Base-by-base conservation (phyloP, 75 land plant genomes). In the Cryptomeria japonica region DNA sequence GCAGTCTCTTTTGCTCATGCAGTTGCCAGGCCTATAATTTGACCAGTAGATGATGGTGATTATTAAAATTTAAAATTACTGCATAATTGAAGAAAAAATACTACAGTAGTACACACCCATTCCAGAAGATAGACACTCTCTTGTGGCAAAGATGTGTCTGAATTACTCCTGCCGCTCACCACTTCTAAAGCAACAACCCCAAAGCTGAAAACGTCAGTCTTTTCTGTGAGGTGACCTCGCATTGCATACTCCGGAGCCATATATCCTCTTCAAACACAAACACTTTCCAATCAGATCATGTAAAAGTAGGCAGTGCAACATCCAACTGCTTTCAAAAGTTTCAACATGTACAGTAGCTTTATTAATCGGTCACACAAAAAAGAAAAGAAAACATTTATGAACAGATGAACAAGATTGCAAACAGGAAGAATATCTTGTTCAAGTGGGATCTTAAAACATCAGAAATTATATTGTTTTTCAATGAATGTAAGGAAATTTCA, bases 161-260 rank as follows among this genome's bases (percentile, higher is more conserved):
- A 34, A 51, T 92, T 93, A 16, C 87, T 86, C 83, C 94, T 89
- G 18, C 96, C 96, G 84, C 92, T 88, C 15, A 95, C 58, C 47
- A 93, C 84, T 84, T 94, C 96, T 2, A 93, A 86, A 75, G 89
- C 92, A 42, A 94, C 89, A 28, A 94, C 93, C 8, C 96, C 96
- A 88, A 95, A 95, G 12, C 91, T 89, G 87, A 91, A 95, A 31
- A 95, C 93, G 88, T 95, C 96, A 51, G 93, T 93, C 89, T 95
- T 95, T 70, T 93, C 95, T 49, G 96, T 95, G 5, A 95, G 92
- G 61, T 93, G 93, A 8, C 96, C 96, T 49, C 94, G 88, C 92
- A 93, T 88, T 11, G 96, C 96, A 91, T 95, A 95, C 87, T 95
- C 96, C 15, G 95, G 96, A 51, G 96, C 95, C 28, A 95, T 91